Percentiles rank a stretch among this genome's conserved stretches.
phyloP scores from a whole-genome alignment of 1,139 yeast species.

The Saccharomyces hybrid region DNA sequence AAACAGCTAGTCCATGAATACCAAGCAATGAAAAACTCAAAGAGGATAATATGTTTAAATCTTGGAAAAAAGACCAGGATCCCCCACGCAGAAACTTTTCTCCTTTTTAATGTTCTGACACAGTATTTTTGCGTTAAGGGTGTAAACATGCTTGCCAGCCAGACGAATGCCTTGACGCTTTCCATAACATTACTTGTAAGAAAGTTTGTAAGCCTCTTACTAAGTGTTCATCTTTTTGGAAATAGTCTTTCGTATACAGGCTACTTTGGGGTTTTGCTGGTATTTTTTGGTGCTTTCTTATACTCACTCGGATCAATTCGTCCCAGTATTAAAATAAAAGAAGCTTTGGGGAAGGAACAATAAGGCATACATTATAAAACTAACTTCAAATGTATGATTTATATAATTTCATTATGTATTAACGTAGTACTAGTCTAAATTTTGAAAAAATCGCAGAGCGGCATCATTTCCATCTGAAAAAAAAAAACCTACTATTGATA shows the following conservation, averaged over 20 bases:
- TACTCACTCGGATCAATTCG: slow-evolving; percentile 29
- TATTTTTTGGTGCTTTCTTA: slow-evolving; percentile 47
- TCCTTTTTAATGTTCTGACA: slow-evolving; percentile 42
- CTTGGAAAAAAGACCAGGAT: slow-evolving; percentile 3
- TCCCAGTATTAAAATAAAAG: not conserved
- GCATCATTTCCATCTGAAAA: not conserved
- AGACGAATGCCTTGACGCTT: slow-evolving; percentile 52
- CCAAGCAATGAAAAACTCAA: slow-evolving; percentile 7
- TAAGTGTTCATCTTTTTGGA: slow-evolving; percentile 47
- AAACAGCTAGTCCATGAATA: slow-evolving; percentile 22
- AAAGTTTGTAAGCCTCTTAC: slow-evolving; percentile 50
- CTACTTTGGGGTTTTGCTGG: slow-evolving; percentile 42
- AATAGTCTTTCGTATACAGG: slow-evolving; percentile 38
- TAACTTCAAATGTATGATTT: too few species aligned
- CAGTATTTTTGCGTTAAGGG: slow-evolving; percentile 64
- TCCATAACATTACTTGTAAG: slow-evolving; percentile 53
- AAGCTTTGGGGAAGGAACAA: not conserved
- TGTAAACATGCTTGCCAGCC: slow-evolving; percentile 54
- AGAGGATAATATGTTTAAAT: slow-evolving; percentile 7
- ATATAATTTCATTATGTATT: not conserved
- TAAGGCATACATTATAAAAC: not conserved
- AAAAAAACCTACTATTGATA: not conserved
- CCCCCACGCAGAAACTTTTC: slow-evolving; percentile 7
- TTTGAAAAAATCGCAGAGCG: not conserved
- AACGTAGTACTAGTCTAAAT: not conserved